A percentile compares a stretch with the other conserved stretches of the same genome.
phyloP scores from a whole-genome alignment of 805 yeast species.

The Schizosaccharomyces octosporus region DNA sequence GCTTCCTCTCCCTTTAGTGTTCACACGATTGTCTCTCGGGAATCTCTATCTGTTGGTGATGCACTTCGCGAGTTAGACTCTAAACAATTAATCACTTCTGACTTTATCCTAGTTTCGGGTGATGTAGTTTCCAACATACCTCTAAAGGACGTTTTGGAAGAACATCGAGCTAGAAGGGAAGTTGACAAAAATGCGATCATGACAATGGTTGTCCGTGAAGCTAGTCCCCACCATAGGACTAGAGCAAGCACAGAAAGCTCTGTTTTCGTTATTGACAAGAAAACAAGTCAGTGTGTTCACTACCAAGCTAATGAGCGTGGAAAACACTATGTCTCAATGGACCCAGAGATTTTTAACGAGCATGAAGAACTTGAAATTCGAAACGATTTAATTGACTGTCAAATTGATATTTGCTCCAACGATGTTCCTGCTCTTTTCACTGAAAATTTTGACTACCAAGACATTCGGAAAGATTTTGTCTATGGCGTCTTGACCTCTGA shows the following conservation, averaged over 20 bases:
- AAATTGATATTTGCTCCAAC: conserved; percentile 83
- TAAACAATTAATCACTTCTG: conserved; percentile 70
- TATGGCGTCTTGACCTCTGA: conserved; percentile 79
- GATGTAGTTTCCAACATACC: conserved; percentile 88
- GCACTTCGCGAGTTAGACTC: conserved; percentile 90
- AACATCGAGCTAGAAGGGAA: conserved; percentile 42
- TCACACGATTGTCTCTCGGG: conserved; percentile 57
- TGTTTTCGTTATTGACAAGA: conserved; percentile 53
- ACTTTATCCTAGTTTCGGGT: conserved; percentile 73
- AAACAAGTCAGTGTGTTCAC: conserved; percentile 51
- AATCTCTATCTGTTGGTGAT: conserved; percentile 82
- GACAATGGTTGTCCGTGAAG: conserved; percentile 78
- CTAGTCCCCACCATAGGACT: conserved; percentile 63
- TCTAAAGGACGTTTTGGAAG: conserved; percentile 42
- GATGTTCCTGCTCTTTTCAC: conserved; percentile 87
- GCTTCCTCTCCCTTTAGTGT: conserved; percentile 56
- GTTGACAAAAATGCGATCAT: conserved; percentile 74
- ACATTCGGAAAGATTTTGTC: conserved; percentile 64
- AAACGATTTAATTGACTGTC: conserved; percentile 88
- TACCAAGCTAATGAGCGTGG: conserved; percentile 36
- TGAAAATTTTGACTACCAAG: conserved; percentile 87
- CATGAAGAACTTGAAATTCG: conserved; percentile 57
- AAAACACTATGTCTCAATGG: conserved; percentile 27
- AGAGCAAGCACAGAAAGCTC: conserved; percentile 56
- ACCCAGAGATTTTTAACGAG: conserved; percentile 53